Evolutionary conservation across 73 alveolate species (phyloP).

Genomic region (Paramecium sexaurelia): DNA sequence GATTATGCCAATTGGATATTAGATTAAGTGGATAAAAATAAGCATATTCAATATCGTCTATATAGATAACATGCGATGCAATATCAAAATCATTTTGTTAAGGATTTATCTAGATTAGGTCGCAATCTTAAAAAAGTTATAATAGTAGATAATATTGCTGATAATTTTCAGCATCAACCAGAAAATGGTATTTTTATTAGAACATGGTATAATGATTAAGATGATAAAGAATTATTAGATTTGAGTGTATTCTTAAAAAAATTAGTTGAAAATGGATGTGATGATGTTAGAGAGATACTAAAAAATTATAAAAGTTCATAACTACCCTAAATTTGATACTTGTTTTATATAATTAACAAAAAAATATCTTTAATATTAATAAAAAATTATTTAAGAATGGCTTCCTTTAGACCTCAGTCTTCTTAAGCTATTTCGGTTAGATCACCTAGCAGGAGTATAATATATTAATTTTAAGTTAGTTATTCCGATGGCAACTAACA

Average conservation of each 20-base stretch:
- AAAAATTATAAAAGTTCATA: constrained; percentile 37
- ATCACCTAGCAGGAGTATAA: constrained; percentile 8
- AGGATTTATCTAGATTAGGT: constrained; percentile 92
- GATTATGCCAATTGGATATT: constrained; percentile 95
- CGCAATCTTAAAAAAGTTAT: constrained; percentile 86
- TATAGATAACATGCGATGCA: constrained; percentile 94
- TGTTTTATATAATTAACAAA: neutral
- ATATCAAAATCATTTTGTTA: constrained; percentile 83
- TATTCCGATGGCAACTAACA: neutral
- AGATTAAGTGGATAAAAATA: constrained; percentile 79
- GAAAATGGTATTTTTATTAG: constrained; percentile 96
- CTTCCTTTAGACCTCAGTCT: constrained; percentile 32
- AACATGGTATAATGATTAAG: constrained; percentile 91
- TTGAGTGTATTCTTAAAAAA: constrained; percentile 84
- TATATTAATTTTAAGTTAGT: neutral
- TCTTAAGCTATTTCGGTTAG: constrained; percentile 14
- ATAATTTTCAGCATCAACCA: constrained; percentile 88
- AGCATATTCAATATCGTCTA: constrained; percentile 79
- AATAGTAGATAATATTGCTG: constrained; percentile 96
- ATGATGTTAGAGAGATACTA: constrained; percentile 91
- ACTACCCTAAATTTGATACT: neutral
- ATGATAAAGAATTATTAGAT: constrained; percentile 89
- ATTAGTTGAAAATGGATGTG: constrained; percentile 83
- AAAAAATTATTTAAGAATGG: neutral
- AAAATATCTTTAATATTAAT: neutral